Evolutionary conservation across 495 filamentous ascomycete genomes (phyloP).

Genomic region (Xylaria palmicola): DNA sequence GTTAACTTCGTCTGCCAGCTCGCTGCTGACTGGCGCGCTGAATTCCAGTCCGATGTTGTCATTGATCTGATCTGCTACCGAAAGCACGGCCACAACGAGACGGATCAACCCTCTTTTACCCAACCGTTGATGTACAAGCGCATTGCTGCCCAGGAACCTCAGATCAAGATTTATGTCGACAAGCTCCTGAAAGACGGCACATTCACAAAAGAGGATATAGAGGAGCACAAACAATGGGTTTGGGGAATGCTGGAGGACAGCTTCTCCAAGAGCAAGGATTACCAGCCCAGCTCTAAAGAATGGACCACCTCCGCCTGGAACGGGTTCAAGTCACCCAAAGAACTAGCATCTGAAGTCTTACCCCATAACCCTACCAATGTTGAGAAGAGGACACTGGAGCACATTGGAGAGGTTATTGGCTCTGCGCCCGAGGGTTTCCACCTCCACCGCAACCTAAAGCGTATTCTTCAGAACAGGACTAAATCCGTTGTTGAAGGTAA

Average conservation of each 20-base stretch:
- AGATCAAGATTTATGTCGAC: slow-evolving; percentile 84
- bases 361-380: slow-evolving; percentile 90
- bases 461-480: slow-evolving; percentile 84
- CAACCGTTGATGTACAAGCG: slow-evolving; percentile 99
- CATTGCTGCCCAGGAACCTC: slow-evolving; percentile 73
- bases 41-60: slow-evolving; percentile 96
- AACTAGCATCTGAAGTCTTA: slow-evolving; percentile 89
- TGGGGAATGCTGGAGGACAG: slow-evolving; percentile 98
- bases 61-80: slow-evolving; percentile 98
- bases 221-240: slow-evolving; percentile 99
- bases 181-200: slow-evolving; percentile 85
- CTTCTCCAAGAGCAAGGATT: slow-evolving; percentile 95
- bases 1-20: slow-evolving; percentile 98
- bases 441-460: slow-evolving; percentile 92
- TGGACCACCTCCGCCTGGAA: slow-evolving; percentile 99
- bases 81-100: slow-evolving; percentile 99
- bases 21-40: slow-evolving; percentile 93
- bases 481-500: slow-evolving; percentile 93
- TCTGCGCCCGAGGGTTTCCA: slow-evolving; percentile 79
- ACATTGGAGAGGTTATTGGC: slow-evolving; percentile 76
- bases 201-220: slow-evolving; percentile 96
- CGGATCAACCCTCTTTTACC: slow-evolving; percentile 98
- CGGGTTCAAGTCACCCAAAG: slow-evolving; percentile 97
- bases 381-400: slow-evolving; percentile 62
- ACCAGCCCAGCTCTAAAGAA: slow-evolving; percentile 93